A percentile compares a stretch with the other conserved stretches of the same genome.
phyloP scores from a whole-genome alignment of 2,329 filamentous ascomycete species.

The Arthroderma sp. region DNA sequence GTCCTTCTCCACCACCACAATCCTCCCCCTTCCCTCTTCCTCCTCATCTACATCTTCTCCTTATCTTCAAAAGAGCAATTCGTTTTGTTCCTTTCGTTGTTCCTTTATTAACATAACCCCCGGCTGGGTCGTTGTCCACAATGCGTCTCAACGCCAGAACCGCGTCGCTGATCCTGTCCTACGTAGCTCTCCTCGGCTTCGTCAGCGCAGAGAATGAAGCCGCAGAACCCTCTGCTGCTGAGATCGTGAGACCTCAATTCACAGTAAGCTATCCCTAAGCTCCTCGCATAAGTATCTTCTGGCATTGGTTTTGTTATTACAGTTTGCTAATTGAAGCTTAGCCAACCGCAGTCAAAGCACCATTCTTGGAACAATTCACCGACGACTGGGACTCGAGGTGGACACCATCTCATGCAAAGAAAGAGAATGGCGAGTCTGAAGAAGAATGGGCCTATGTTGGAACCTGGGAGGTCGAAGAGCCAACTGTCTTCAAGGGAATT shows the following conservation, averaged over 20 bases:
- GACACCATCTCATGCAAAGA: slow-evolving; percentile 94
- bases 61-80: neutral
- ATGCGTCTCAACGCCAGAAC: slow-evolving; percentile 80
- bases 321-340: slow-evolving; percentile 24
- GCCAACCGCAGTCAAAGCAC: slow-evolving; percentile 79
- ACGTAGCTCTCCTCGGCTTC: slow-evolving; percentile 54
- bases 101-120: slow-evolving; percentile 8
- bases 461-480: slow-evolving; percentile 95
- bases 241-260: slow-evolving; percentile 64
- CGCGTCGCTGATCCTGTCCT: slow-evolving; percentile 54
- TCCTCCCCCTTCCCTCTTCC: neutral
- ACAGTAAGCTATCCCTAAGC: slow-evolving; percentile 52
- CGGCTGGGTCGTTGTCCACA: slow-evolving; percentile 28
- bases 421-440: slow-evolving; percentile 66
- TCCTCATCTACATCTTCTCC: neutral
- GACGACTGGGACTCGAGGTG: slow-evolving; percentile 88
- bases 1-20: too few species aligned
- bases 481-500: slow-evolving; percentile 76
- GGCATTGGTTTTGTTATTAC: neutral
- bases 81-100: slow-evolving; percentile 8
- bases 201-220: slow-evolving; percentile 58
- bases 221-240: slow-evolving; percentile 37
- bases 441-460: slow-evolving; percentile 97
- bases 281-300: too few species aligned
- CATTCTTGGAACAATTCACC: slow-evolving; percentile 97